Evolutionary conservation across 495 filamentous ascomycete genomes (phyloP).

Genomic region (Tuber calosporum): DNA sequence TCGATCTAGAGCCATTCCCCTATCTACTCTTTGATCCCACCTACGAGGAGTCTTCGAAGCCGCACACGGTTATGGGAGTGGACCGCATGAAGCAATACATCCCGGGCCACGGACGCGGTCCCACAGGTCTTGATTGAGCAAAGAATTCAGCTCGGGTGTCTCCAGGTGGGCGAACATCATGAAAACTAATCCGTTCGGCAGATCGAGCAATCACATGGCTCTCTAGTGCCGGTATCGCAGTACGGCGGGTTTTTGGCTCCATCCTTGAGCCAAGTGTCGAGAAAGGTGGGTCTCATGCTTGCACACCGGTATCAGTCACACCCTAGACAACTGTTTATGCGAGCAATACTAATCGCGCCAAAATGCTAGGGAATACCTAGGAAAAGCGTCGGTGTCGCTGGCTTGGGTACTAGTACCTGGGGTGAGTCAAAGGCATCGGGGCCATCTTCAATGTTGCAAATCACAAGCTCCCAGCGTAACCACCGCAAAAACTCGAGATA

Average conservation of each 20-base stretch:
- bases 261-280: background rate
- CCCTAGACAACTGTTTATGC: background rate
- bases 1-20: background rate
- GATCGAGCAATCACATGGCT: background rate
- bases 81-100: background rate
- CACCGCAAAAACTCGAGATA: too few species aligned
- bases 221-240: background rate
- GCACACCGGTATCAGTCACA: background rate
- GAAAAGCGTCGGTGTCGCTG: background rate
- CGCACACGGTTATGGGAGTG: background rate
- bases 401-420: background rate
- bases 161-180: background rate
- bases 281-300: background rate
- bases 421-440: background rate
- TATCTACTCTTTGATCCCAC: background rate
- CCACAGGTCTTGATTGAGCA: background rate
- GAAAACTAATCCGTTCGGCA: background rate
- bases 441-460: background rate
- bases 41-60: background rate
- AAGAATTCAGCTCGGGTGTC: background rate
- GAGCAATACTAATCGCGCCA: background rate
- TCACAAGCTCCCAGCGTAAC: background rate
- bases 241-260: background rate
- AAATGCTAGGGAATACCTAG: background rate
- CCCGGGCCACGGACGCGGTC: background rate